Conservation (phyloP, 2,329 filamentous ascomycete genomes). For the Calonectria multiphialidica region DNA sequence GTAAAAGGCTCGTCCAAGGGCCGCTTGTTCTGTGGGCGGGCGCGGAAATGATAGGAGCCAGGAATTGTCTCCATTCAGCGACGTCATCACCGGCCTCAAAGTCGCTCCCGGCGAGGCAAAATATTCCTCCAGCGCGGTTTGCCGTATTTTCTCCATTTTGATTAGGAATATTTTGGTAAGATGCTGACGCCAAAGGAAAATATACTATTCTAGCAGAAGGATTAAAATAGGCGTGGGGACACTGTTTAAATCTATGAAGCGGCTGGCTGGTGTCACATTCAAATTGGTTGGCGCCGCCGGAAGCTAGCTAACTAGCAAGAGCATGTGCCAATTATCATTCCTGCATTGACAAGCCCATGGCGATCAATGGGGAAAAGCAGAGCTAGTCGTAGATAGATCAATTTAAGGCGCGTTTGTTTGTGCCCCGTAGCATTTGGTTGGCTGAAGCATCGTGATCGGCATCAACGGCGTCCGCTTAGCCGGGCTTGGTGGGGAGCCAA, state of each 20-base stretch:
- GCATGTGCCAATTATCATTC: neutral
- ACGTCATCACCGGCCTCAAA: slow-evolving; percentile 44
- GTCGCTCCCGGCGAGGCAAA: neutral
- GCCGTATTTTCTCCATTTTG: slow-evolving; percentile 8
- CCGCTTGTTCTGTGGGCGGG: slow-evolving; percentile 35
- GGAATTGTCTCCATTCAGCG: slow-evolving; percentile 50
- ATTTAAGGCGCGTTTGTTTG: neutral
- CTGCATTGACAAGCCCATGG: neutral
- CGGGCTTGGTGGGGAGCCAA: neutral
- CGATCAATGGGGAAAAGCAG: neutral
- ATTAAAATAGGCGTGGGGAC: neutral
- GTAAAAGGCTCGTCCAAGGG: slow-evolving; percentile 41
- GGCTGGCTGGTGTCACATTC: neutral
- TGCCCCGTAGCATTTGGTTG: neutral
- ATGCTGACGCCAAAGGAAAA: neutral
- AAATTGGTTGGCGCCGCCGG: too few relatives aligned
- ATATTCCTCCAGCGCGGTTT: neutral
- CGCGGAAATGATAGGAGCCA: slow-evolving; percentile 51
- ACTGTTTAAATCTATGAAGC: neutral
- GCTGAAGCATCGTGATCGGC: neutral
- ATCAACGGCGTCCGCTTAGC: neutral
- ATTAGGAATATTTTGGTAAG: too few relatives aligned
- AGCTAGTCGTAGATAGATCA: neutral
- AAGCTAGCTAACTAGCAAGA: neutral
- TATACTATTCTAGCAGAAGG: neutral